phyloP scores from a whole-genome alignment of 805 yeast genomes.

The Nakazawaea siamensis region DNA sequence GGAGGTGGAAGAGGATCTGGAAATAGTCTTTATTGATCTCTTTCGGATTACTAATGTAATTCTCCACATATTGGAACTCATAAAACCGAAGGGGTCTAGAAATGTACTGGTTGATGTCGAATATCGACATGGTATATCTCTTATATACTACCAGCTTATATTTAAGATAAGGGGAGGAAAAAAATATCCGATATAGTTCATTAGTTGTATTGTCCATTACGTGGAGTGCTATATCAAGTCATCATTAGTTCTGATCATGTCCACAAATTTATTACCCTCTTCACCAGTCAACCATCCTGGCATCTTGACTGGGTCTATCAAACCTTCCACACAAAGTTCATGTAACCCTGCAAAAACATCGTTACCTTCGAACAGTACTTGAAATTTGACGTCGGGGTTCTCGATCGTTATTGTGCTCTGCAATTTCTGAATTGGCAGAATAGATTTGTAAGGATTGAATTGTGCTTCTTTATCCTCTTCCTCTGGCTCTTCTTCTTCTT shows the following conservation, averaged over 20 bases:
- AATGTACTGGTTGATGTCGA: slow-evolving; percentile 3
- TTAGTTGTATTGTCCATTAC: too few relatives aligned
- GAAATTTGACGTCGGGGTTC: slow-evolving; percentile 15
- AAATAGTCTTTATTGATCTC: slow-evolving; percentile 8
- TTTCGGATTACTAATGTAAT: slow-evolving; percentile 5
- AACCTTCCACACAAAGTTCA: slow-evolving; percentile 44
- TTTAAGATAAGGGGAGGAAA: too few relatives aligned
- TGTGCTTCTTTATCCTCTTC: slow-evolving; percentile 7
- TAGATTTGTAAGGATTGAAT: slow-evolving; percentile 35
- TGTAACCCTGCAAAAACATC: slow-evolving; percentile 78
- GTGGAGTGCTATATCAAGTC: too few relatives aligned
- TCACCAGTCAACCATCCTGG: slow-evolving; percentile 83
- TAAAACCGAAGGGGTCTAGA: slow-evolving; percentile 6
- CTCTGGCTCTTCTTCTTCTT: slow-evolving; percentile 12
- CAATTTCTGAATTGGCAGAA: slow-evolving; percentile 50
- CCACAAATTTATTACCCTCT: slow-evolving; percentile 33
- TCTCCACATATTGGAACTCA: slow-evolving; percentile 8
- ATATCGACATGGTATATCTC: slow-evolving; percentile 8
- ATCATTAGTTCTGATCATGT: background rate
- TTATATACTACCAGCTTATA: too few relatives aligned
- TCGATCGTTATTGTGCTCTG: slow-evolving; percentile 25
- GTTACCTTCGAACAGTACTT: slow-evolving; percentile 42
- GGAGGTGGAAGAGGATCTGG: slow-evolving; percentile 1
- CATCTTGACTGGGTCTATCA: slow-evolving; percentile 43
- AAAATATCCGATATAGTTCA: too few relatives aligned